Percentiles rank a stretch among this genome's conserved stretches.
phyloP scores from a whole-genome alignment of 225 moss, liverwort and hornwort species.

The Pleurozium schreberi region DNA sequence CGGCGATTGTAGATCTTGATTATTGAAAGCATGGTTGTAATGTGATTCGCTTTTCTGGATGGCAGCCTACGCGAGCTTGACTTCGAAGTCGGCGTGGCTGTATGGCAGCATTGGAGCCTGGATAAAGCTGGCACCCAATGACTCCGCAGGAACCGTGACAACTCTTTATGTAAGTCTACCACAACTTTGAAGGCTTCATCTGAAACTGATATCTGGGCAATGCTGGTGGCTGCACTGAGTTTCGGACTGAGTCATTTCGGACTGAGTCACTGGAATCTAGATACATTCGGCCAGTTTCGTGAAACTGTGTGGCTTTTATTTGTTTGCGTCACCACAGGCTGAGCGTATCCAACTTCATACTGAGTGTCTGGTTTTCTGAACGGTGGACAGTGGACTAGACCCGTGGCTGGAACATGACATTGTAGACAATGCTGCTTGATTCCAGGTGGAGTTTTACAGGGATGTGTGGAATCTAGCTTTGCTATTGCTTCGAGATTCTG shows the following conservation, averaged over 20 bases:
- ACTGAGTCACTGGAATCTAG: not conserved
- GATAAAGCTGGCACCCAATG: not conserved
- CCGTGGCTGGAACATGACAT: not conserved
- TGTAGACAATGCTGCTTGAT: not conserved
- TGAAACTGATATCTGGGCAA: not conserved
- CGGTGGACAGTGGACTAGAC: not conserved
- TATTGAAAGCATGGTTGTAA: too few species aligned
- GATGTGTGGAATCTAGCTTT: not conserved
- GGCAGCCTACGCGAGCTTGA: constrained; percentile 21
- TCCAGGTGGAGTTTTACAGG: too few species aligned
- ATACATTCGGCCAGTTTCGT: too few species aligned
- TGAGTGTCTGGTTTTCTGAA: not conserved
- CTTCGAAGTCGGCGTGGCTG: constrained; percentile 3
- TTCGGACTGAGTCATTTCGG: not conserved
- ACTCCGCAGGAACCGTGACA: constrained; percentile 32
- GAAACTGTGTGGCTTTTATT: too few species aligned
- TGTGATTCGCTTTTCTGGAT: not conserved
- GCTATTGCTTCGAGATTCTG: not conserved
- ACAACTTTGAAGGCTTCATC: too few species aligned
- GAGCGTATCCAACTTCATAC: not conserved
- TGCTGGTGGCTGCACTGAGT: not conserved
- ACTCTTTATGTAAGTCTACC: constrained; percentile 18
- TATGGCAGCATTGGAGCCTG: constrained; percentile 18
- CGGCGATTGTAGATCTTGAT: not conserved
- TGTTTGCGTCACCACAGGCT: too few species aligned